Evolutionary conservation across 305 asterid species (phyloP), one percentile per base, ranked within the genome.

Genomic region (Rubia tinctorum): DNA sequence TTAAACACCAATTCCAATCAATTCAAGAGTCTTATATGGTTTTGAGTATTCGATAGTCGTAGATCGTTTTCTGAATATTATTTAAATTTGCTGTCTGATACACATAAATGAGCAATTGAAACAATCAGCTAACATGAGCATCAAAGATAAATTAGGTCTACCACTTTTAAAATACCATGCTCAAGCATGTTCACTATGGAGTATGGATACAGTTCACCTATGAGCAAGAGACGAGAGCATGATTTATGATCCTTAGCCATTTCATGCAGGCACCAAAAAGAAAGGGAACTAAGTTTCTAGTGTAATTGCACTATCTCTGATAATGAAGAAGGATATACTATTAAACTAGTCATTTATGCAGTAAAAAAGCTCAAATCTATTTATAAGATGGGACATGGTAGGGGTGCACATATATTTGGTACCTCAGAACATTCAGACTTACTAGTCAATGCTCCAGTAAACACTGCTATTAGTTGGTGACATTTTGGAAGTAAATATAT

Each of bases 401-500:
- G 66, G 7, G 6, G 43, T 43, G 14, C 61, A 43, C 55, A 20
- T n/a, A 61, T 61, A 61, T 62, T 37, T 43, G 8, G 27, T 27
- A 27, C 2, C 39, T 60, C 60, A 71, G 22, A 30, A 44, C 49
- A 59, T 40, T 40, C 68, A 61, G 34, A 60, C 27, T 8, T 60
- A 49, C 37, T 14, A 40, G 69, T 45, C 20, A 44, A 47, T 72
- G 9, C 42, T 30, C 47, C 37, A 42, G 42, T n/a, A 42, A 66
- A 49, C 64, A 51, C 18, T 15, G 18, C 20, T 25, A 30, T 45
- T 34, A 68, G 37, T 58, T 42, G 40, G 43, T n/a, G 15, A 14
- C 25, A 40, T 71, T 53, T 72, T 72, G 69, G 53, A 70, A 70
- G 65, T 34, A 49, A 45, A 49, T 47, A 25, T 27, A 70, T 11